phyloP scores from a whole-genome alignment of 768 basidiomycete species.

The Phanerochaete sordida region DNA sequence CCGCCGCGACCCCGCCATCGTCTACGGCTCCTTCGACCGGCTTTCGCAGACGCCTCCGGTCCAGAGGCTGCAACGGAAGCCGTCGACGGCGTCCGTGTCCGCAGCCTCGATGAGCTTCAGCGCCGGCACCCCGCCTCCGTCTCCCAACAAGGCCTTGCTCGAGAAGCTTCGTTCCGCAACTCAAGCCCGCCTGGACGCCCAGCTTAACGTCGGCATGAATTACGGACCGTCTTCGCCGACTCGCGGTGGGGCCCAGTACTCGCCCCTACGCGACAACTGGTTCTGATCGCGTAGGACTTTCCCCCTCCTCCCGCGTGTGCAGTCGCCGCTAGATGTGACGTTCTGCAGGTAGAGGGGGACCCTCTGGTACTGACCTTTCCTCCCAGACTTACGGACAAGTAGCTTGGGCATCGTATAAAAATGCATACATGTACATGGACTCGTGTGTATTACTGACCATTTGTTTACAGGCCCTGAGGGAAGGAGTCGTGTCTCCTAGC shows the following conservation, averaged over 20 bases:
- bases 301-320: no score
- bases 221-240: neutral
- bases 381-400: no score
- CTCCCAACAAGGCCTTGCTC: neutral
- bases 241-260: neutral
- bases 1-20: neutral
- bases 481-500: constrained; percentile 3
- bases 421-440: no score
- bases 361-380: no score
- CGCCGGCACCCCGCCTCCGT: neutral
- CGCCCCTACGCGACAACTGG: neutral
- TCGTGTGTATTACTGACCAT: neutral
- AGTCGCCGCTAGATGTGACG: no score
- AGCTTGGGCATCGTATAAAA: no score
- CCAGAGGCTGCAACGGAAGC: neutral
- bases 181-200: neutral
- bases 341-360: neutral
- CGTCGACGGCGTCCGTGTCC: neutral
- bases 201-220: neutral
- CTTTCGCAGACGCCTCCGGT: neutral
- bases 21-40: constrained; percentile 1
- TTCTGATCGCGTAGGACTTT: no score
- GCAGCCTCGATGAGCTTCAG: neutral
- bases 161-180: neutral
- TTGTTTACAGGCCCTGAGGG: constrained; percentile 2